Evolutionary conservation across 2,329 filamentous ascomycete genomes (phyloP), one percentile per base, ranked within the genome.

Genomic region (Fusarium buxicola): DNA sequence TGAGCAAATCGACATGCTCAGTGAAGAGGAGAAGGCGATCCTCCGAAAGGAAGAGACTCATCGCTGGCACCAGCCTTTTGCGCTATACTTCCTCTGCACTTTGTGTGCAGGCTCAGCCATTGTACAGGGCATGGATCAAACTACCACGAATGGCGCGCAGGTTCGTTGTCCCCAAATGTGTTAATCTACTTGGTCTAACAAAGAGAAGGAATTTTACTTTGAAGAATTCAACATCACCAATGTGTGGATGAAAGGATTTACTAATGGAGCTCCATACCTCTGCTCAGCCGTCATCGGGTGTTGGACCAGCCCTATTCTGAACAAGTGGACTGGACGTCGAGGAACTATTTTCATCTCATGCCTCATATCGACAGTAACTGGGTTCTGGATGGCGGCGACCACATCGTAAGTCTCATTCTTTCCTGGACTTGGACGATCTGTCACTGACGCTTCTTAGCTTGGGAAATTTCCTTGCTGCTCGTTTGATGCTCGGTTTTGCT

Each of bases 91-190:
- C 24, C 70, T 77, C 2, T 77, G 75, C 47, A 70, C 70, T 2
- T 67, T 76, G 0, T 76, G 74, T 18, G 74, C 74, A 0, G 73
- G 74, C 0, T 75, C 73, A 11, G 87, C 87, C 16, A 86, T 86
- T 11, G 87, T 89, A 1, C 87, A 89, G 65, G 87, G 87, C 63
- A 87, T 88, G 84, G 86, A 89, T 68, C 84, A 89, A 71, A 87
- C 86, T 0, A 86, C 87, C 3, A 85, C 88, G 43, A 88, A 88
- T 57, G 86, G 86, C 32, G 86, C 86, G 4, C 86, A 89, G 62
- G 80, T 87, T 34, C 82, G 58, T 51, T 35, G 82, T 21, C 70
- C 13, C 25, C 36, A 9, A 2, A 3, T 4, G 4, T 82, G 83
- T 8, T 18, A 15, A 2, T 8, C 9, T 18, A 6, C 2, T 7